A percentile compares a stretch with the other conserved stretches of the same genome.
These are phyloP conservation scores for Krasilnikovozyma curviuscula DNA, from an alignment of 768 basidiomycete genomes.

Conservation along the genomic window DNA sequence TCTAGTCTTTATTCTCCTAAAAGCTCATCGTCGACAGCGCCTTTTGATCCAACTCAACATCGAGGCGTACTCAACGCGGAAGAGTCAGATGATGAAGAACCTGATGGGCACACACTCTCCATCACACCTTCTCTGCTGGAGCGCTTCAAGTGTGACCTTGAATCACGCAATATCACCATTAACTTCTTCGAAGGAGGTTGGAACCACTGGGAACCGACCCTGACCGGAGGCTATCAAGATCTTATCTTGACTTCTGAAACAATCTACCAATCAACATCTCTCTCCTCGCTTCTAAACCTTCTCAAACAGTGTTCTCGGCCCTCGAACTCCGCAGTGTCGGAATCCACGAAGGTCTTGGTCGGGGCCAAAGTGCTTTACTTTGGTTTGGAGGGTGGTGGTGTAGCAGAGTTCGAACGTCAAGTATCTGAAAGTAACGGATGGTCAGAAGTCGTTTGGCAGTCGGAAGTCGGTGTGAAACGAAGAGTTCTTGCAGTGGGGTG, in stretches of 20 bases:
- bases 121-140: constrained; percentile 26
- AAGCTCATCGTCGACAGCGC: neutral
- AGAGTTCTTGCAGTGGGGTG: no score
- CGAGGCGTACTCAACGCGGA: constrained; percentile 12
- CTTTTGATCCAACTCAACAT: neutral
- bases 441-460: no score
- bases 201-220: constrained; percentile 25
- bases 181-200: constrained; percentile 71
- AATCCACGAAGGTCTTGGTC: constrained; percentile 31
- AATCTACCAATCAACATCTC: constrained; percentile 53
- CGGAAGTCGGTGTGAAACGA: no score
- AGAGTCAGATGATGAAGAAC: constrained; percentile 21
- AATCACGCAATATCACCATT: constrained; percentile 37
- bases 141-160: constrained; percentile 46
- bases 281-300: constrained; percentile 35
- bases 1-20: constrained; percentile 22
- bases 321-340: constrained; percentile 9
- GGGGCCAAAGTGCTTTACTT: constrained; percentile 86
- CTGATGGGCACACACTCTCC: constrained; percentile 44
- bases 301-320: constrained; percentile 8
- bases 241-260: constrained; percentile 79
- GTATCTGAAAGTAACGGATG: no score
- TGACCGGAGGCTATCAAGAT: constrained; percentile 27
- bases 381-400: constrained; percentile 72
- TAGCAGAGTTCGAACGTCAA: constrained; percentile 53